Percentiles rank a stretch among this genome's conserved stretches.
These are phyloP conservation scores for Acacia concinna DNA, from an alignment of 331 rosid genomes.

Conservation along the genomic window DNA sequence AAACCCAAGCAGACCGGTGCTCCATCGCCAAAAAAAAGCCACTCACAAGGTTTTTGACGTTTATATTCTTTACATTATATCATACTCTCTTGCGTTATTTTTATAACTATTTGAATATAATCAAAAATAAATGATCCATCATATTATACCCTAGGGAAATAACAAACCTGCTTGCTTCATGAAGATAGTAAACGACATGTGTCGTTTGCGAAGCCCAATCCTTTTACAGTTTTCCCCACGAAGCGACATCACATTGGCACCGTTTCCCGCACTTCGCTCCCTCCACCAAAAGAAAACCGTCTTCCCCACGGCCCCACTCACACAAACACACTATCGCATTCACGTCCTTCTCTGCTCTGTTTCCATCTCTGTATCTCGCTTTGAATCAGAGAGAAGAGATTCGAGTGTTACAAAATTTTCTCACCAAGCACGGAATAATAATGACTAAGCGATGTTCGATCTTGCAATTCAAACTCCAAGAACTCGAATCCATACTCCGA, in stretches of 20 bases:
- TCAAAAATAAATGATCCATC: no score
- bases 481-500: conserved; percentile 39
- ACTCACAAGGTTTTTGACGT: no score
- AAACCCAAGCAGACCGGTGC: no score
- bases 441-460: conserved; percentile 24
- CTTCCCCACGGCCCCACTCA: background rate
- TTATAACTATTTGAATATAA: no score
- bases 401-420: no score
- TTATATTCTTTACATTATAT: no score
- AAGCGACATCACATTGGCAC: background rate
- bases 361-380: background rate
- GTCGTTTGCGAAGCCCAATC: background rate
- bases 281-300: background rate
- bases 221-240: background rate
- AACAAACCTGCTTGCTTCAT: background rate
- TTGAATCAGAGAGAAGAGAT: background rate
- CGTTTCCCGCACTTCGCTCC: background rate
- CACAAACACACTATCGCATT: background rate
- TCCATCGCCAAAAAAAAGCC: no score
- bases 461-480: conserved; percentile 50
- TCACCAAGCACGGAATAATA: background rate
- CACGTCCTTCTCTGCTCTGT: background rate
- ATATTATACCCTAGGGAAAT: background rate
- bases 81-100: no score
- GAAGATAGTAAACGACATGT: background rate